Conservation (phyloP, 2,329 filamentous ascomycete genomes). For the Microcyclospora tardicrescens region DNA sequence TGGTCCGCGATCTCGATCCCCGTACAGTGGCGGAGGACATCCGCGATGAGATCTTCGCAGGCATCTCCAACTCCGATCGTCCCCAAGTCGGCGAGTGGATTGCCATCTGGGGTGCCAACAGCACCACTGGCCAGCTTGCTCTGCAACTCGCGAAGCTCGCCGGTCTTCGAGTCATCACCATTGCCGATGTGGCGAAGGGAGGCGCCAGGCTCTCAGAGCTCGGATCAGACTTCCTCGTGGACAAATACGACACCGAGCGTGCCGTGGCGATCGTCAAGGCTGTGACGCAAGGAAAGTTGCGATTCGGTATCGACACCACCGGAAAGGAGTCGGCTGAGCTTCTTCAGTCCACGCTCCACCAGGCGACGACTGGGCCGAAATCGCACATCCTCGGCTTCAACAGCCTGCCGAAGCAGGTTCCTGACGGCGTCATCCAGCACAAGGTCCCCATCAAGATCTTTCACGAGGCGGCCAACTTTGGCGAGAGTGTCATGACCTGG, state of each 20-base stretch:
- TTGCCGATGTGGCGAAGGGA: conserved; percentile 56
- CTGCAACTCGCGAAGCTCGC: conserved; percentile 56
- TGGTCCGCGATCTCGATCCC: conserved; percentile 36
- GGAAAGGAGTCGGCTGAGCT: conserved; percentile 50
- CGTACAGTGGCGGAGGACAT: conserved; percentile 48
- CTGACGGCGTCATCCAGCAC: conserved; percentile 42
- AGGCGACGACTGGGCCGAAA: conserved; percentile 12
- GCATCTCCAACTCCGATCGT: conserved; percentile 40
- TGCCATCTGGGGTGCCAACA: conserved; percentile 64
- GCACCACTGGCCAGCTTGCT: conserved; percentile 53
- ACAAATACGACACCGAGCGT: conserved; percentile 52
- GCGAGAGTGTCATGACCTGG: conserved; percentile 52
- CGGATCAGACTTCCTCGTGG: conserved; percentile 52
- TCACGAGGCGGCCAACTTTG: conserved; percentile 52
- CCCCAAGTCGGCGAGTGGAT: conserved; percentile 54
- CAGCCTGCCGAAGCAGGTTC: conserved; percentile 48
- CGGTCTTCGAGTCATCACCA: conserved; percentile 50
- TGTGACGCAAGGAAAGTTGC: conserved; percentile 44
- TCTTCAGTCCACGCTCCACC: conserved; percentile 41
- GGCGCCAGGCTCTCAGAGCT: conserved; percentile 43
- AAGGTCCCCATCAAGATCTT: conserved; percentile 65
- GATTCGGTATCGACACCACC: conserved; percentile 57
- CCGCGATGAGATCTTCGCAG: conserved; percentile 46
- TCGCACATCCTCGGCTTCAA: conserved; percentile 54
- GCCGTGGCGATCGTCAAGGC: conserved; percentile 51